These are phyloP conservation scores for Ilyonectria destructans DNA, from an alignment of 2,329 filamentous ascomycete genomes.

Conservation along the genomic window DNA sequence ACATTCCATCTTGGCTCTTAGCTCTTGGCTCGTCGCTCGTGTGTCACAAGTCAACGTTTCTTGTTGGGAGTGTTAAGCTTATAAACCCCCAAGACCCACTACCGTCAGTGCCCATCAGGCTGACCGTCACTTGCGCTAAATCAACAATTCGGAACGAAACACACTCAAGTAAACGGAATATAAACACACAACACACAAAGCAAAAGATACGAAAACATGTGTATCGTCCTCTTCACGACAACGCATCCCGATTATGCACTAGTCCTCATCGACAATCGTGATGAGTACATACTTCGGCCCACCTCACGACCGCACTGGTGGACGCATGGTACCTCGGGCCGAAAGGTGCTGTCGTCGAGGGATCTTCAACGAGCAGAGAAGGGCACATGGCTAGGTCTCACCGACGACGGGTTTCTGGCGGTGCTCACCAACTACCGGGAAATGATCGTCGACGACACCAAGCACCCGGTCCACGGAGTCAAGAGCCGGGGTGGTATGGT, in stretches of 20 bases:
- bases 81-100: constrained; percentile 38
- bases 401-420: constrained; percentile 72
- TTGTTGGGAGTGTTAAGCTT: constrained; percentile 37
- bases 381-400: constrained; percentile 79
- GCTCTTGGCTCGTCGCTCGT: constrained; percentile 14
- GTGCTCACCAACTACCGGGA: constrained; percentile 80
- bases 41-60: constrained; percentile 19
- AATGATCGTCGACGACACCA: constrained; percentile 63
- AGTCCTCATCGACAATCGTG: constrained; percentile 84
- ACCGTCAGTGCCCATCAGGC: constrained; percentile 6
- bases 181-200: constrained; percentile 15
- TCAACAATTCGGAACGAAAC: neutral
- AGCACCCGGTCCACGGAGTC: constrained; percentile 68
- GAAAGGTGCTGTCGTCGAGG: constrained; percentile 71
- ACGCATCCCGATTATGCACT: constrained; percentile 83
- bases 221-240: constrained; percentile 83
- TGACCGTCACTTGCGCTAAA: constrained; percentile 34
- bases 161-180: constrained; percentile 23
- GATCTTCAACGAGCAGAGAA: constrained; percentile 75
- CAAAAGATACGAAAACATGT: constrained; percentile 68
- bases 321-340: constrained; percentile 62
- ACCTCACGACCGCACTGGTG: constrained; percentile 78
- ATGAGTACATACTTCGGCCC: constrained; percentile 79
- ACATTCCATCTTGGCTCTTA: constrained; percentile 5
- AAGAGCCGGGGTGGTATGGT: constrained; percentile 77